Percentiles rank a stretch among this genome's conserved stretches.
phyloP scores from a whole-genome alignment of 345 rosid genomes.

The Syzygium grande region DNA sequence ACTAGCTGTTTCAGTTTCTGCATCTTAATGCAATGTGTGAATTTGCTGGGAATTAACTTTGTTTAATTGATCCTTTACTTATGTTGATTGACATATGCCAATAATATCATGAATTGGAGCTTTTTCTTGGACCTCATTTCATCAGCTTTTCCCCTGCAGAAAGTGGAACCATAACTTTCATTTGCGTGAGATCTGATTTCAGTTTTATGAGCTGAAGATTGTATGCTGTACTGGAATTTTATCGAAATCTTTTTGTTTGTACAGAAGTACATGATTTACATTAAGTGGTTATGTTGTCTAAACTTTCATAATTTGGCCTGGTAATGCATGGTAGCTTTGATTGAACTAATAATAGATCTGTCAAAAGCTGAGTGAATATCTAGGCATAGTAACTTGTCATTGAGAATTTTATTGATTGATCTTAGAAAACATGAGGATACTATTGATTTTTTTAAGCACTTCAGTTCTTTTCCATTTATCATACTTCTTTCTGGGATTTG shows the following conservation, averaged over 20 bases:
- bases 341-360: neutral
- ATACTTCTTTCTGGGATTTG: constrained; percentile 7
- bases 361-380: neutral
- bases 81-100: neutral
- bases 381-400: neutral
- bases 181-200: neutral
- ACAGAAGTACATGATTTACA: neutral
- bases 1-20: neutral
- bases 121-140: neutral
- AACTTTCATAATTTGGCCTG: neutral
- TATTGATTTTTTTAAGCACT: neutral
- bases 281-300: neutral
- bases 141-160: neutral
- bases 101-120: neutral
- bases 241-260: neutral
- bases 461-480: neutral
- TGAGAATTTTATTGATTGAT: neutral
- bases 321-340: neutral
- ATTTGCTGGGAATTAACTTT: neutral
- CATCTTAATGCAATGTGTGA: neutral
- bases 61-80: neutral
- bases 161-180: neutral
- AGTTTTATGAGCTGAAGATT: neutral
- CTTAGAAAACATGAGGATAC: neutral
- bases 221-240: neutral